Base-by-base conservation (phyloP, 208 protist species). In the Ichthyophonus hoferi region DNA sequence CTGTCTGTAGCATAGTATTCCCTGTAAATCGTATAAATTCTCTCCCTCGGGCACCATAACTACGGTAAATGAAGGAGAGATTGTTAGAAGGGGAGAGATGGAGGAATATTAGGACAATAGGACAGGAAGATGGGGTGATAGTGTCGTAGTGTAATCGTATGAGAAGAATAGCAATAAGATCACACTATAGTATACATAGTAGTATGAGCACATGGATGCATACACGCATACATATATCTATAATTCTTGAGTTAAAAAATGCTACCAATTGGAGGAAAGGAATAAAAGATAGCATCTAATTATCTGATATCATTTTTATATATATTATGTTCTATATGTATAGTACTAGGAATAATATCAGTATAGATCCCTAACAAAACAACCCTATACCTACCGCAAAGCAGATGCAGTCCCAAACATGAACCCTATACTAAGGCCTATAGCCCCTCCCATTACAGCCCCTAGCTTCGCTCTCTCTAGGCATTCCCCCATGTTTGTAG, bases 401-500 rank as follows among this genome's bases (percentile, higher is more conserved):
- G 81, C 24, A 17, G 81, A 43, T n/a, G 40, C 40, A n/a, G 81
- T 38, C 14, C 81, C 81, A 34, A 85, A 85, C 39, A 85, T 40
- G 40, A 85, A 85, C 2, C 81, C 81, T 17, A 85, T n/a, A 58
- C 81, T 85, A 2, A 85, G 81, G 12, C 81, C 81, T 0, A 85
- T 17, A 37, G 81, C 24, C 14, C 38, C 81, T 40, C 81, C 81
- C 81, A 85, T 85, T 38, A 85, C 39, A 17, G 81, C 81, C 0
- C 81, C 81, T n/a, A 85, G 31, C 40, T 85, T 85, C 12, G 81
- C 81, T 34, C 40, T 17, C 39, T 85, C 81, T 17, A 85, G 0
- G 38, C 81, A 85, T 34, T 85, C 81, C 24, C 81, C 81, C 81
- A 85, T 85, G 33, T 42, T 85, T 81, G 33, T 39, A 67, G n/a